phyloP scores from a whole-genome alignment of 2,329 filamentous ascomycete species.

The Zasmidium angulare region DNA sequence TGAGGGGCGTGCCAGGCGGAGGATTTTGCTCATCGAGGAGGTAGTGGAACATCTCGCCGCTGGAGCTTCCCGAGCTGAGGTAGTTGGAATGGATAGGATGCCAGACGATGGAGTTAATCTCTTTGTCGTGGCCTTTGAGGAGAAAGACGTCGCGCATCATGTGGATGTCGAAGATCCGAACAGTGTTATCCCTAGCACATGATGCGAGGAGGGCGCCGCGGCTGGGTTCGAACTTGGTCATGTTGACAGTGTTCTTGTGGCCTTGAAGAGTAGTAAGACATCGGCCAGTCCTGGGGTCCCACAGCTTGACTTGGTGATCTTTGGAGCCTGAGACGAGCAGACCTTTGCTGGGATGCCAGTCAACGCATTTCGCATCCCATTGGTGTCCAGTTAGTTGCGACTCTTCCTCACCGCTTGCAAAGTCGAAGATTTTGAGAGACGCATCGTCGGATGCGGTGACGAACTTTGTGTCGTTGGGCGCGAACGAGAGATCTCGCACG shows the following conservation, averaged over 20 bases:
- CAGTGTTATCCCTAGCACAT: conserved; percentile 88
- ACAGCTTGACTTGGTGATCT: conserved; percentile 94
- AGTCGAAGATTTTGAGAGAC: conserved; percentile 93
- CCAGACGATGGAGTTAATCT: conserved; percentile 89
- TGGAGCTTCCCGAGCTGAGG: conserved; percentile 84
- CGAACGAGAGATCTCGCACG: conserved; percentile 87
- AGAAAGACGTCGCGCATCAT: conserved; percentile 98
- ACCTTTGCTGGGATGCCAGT: conserved; percentile 96
- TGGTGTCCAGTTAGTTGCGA: conserved; percentile 86
- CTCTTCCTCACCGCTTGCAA: conserved; percentile 81
- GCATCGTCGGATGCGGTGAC: conserved; percentile 95
- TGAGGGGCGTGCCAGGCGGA: conserved; percentile 68
- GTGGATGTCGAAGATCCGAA: conserved; percentile 87
- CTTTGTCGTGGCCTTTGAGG: conserved; percentile 92
- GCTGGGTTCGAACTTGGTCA: conserved; percentile 83
- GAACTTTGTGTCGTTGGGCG: conserved; percentile 92
- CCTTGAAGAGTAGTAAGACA: conserved; percentile 92
- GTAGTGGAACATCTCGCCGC: conserved; percentile 89
- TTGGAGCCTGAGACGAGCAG: conserved; percentile 94
- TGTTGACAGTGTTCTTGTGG: conserved; percentile 96
- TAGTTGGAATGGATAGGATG: conserved; percentile 89
- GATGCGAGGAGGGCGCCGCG: conserved; percentile 85
- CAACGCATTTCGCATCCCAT: conserved; percentile 95
- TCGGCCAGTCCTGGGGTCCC: conserved; percentile 90
- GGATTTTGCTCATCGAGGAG: conserved; percentile 93